Conservation (phyloP, 2,329 filamentous ascomycete species). For the Trichophyton rubrum region DNA sequence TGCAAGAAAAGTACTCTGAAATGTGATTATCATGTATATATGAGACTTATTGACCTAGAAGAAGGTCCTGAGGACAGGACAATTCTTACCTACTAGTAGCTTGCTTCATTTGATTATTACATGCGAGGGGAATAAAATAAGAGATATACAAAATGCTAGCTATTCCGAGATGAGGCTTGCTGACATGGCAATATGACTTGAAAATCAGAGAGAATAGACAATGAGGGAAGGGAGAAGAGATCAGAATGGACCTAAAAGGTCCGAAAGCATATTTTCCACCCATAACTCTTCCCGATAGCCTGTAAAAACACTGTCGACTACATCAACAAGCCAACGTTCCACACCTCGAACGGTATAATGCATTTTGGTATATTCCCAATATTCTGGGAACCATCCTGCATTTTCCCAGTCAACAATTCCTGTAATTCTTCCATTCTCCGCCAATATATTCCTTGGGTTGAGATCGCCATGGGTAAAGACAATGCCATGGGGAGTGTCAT, state of each 20-base stretch:
- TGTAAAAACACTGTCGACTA: conserved; percentile 12
- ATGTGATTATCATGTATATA: no score
- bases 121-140: no score
- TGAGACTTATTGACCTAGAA: no score
- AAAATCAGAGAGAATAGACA: no score
- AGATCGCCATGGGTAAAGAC: conserved; percentile 22
- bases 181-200: no score
- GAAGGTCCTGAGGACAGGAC: no score
- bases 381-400: conserved; percentile 21
- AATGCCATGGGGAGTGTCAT: conserved; percentile 15
- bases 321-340: conserved; percentile 12
- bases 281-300: conserved; percentile 12
- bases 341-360: conserved; percentile 10
- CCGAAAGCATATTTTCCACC: conserved; percentile 14
- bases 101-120: no score
- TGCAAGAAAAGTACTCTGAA: no score
- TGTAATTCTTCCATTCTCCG: conserved; percentile 17
- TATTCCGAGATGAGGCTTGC: no score
- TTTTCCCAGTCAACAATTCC: conserved; percentile 22
- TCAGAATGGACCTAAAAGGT: conserved; percentile 12
- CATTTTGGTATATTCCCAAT: conserved; percentile 21
- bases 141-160: no score
- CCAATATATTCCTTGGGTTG: conserved; percentile 20
- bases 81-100: no score
- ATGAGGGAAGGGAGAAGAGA: background rate